Evolutionary conservation across 805 yeast species (phyloP).

Genomic region (Vanderwaltozyma yarrowii): DNA sequence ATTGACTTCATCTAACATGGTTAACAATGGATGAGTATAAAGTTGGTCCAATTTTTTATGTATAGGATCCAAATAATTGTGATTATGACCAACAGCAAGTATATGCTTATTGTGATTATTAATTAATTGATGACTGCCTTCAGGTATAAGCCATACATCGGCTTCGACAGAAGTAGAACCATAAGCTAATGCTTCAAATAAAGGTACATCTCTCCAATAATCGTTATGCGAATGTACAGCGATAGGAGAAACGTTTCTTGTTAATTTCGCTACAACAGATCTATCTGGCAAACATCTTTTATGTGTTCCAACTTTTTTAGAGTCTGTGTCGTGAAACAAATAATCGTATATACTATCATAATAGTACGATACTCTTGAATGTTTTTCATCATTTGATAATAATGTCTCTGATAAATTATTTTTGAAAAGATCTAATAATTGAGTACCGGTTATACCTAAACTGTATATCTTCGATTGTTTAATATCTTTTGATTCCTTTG

Average conservation of each 20-base stretch:
- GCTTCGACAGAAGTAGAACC: conserved; percentile 56
- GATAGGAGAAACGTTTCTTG: conserved; percentile 17
- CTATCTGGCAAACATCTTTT: not conserved
- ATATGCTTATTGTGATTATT: conserved; percentile 27
- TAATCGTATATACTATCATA: not conserved
- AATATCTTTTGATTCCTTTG: not conserved
- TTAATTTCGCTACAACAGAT: conserved; percentile 15
- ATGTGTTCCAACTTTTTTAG: not conserved
- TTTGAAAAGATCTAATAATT: conserved; percentile 2
- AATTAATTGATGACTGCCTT: conserved; percentile 26
- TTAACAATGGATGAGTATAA: conserved; percentile 44
- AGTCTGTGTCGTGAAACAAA: not conserved
- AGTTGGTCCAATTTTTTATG: conserved; percentile 37
- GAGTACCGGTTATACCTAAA: conserved; percentile 12
- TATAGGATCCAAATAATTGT: conserved; percentile 33
- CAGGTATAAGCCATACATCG: conserved; percentile 43
- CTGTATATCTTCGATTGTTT: not conserved
- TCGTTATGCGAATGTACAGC: conserved; percentile 59
- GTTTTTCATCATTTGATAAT: not conserved
- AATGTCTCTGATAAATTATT: not conserved
- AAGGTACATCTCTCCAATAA: conserved; percentile 50
- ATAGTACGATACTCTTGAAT: not conserved
- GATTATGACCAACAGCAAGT: conserved; percentile 56
- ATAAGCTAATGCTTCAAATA: conserved; percentile 41
- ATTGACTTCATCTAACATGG: conserved; percentile 42